Evolutionary conservation across 768 basidiomycete species (phyloP).

Genomic region (Mycena belliarum): DNA sequence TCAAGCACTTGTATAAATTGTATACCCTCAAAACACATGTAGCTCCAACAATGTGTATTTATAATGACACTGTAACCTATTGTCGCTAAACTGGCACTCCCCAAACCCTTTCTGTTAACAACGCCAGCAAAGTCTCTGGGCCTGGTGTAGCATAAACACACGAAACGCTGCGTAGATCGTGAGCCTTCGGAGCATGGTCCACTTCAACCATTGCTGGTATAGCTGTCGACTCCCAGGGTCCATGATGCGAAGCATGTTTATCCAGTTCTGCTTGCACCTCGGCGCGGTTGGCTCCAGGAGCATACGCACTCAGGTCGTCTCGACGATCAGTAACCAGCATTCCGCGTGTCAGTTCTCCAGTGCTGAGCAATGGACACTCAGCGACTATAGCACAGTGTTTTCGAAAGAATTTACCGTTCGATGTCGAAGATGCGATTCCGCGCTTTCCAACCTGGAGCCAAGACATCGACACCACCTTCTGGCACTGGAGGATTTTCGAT

Average conservation of each 20-base stretch:
- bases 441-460: constrained; percentile 58
- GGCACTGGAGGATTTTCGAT: constrained; percentile 62
- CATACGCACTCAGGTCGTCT: constrained; percentile 62
- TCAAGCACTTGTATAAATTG: constrained; percentile 21
- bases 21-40: constrained; percentile 5
- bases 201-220: constrained; percentile 57
- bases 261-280: constrained; percentile 58
- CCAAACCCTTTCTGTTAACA: constrained; percentile 62
- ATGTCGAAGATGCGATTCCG: constrained; percentile 59
- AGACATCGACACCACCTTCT: constrained; percentile 25
- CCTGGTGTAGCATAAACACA: constrained; percentile 71
- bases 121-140: constrained; percentile 43
- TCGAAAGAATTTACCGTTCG: constrained; percentile 51
- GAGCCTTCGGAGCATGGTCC: constrained; percentile 30
- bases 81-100: constrained; percentile 36
- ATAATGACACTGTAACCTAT: constrained; percentile 1
- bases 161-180: constrained; percentile 34
- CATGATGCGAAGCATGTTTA: constrained; percentile 25
- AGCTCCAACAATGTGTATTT: constrained; percentile 6
- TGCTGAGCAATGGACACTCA: constrained; percentile 36
- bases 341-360: constrained; percentile 79
- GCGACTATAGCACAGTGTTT: not conserved
- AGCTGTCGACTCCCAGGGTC: constrained; percentile 48
- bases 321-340: constrained; percentile 83
- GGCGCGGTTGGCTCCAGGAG: constrained; percentile 65